phyloP scores from a whole-genome alignment of 2,329 filamentous ascomycete genomes.

The Pleomassaria siparia region DNA sequence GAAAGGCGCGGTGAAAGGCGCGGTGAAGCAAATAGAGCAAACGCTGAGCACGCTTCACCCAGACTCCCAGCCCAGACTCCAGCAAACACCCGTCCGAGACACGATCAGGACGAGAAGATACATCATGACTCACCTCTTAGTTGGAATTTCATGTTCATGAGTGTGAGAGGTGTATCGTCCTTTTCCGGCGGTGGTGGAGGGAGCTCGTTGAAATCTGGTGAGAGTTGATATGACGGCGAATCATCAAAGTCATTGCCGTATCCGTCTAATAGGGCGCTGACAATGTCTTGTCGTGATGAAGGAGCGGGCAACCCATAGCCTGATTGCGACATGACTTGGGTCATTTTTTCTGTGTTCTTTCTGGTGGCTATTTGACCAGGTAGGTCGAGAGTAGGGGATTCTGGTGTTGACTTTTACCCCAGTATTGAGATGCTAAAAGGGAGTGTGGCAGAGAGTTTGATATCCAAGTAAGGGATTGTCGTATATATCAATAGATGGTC shows the following conservation, averaged over 20 bases:
- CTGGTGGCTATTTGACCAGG: not conserved
- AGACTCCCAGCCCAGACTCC: not conserved
- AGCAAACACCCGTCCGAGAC: too few relatives aligned
- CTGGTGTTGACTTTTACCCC: too few relatives aligned
- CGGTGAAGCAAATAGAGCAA: not conserved
- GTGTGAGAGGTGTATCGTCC: conserved; percentile 30
- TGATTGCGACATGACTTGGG: conserved; percentile 28
- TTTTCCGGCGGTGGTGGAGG: conserved; percentile 31
- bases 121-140: conserved; percentile 32
- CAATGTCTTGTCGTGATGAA: conserved; percentile 38
- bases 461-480: too few relatives aligned
- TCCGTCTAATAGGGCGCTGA: conserved; percentile 42
- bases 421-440: too few relatives aligned
- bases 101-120: not conserved
- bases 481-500: not conserved
- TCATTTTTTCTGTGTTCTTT: conserved; percentile 19
- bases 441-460: not conserved
- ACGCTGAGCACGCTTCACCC: conserved; percentile 1
- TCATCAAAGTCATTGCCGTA: conserved; percentile 37
- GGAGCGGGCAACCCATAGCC: conserved; percentile 26
- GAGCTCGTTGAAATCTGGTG: conserved; percentile 33
- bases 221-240: conserved; percentile 22
- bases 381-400: too few relatives aligned
- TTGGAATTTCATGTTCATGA: conserved; percentile 36
- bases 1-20: not conserved